phyloP scores from a whole-genome alignment of 2,329 filamentous ascomycete species.

The Tothia fuscella region DNA sequence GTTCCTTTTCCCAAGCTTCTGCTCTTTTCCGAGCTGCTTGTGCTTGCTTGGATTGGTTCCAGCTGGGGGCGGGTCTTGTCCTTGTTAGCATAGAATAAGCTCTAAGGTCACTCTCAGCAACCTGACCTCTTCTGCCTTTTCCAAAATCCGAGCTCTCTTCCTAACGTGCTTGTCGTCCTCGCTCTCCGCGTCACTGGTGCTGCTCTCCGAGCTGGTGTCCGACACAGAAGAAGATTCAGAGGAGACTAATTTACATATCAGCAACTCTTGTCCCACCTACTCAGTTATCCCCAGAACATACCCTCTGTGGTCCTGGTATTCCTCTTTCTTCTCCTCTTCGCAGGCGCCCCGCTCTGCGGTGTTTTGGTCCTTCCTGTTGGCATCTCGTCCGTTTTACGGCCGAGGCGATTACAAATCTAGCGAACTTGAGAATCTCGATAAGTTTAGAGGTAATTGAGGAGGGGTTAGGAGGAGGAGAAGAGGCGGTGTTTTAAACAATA shows the following conservation, averaged over 20 bases:
- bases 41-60: too few relatives aligned
- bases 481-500: too few relatives aligned
- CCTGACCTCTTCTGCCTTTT: background rate
- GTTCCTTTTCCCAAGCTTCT: background rate
- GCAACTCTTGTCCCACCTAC: background rate
- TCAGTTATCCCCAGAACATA: background rate
- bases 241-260: background rate
- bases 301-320: constrained; percentile 1
- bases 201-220: constrained; percentile 2
- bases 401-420: too few relatives aligned
- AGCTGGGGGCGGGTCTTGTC: too few relatives aligned
- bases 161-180: background rate
- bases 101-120: too few relatives aligned
- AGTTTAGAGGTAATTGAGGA: too few relatives aligned
- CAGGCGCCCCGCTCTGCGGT: background rate
- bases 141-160: background rate
- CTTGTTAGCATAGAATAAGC: too few relatives aligned
- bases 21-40: too few relatives aligned
- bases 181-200: constrained; percentile 4
- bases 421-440: too few relatives aligned
- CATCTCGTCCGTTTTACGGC: too few relatives aligned
- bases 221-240: background rate
- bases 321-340: background rate
- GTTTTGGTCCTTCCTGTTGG: too few relatives aligned
- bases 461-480: too few relatives aligned